Base-by-base conservation (phyloP, 176 grass and related monocot species). In the Oryza brachyantha region DNA sequence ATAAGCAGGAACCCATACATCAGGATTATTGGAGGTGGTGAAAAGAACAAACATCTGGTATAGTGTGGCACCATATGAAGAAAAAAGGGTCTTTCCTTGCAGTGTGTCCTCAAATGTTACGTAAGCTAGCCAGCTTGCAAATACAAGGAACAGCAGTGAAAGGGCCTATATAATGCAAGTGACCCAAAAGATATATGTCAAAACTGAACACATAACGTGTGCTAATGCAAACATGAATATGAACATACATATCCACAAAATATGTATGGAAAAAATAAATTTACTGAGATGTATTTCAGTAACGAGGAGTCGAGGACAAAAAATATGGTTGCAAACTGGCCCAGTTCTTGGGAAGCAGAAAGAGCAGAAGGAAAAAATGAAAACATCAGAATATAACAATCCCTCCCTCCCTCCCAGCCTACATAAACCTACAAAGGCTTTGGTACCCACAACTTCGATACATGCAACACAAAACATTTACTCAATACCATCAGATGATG, bases 31-130 rank as follows among this genome's bases (percentile, higher is more conserved):
- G 59, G 95, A 94, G 52, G 95, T 98, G 67, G 95, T 98, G 80
- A 98, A 98, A 71, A 98, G 92, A 64, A 98, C 62, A 86, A 98
- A 98, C 95, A 98, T 98, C 63, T 98, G 95, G 73, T 98, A 98
- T 70, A 98, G 59, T 27, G 95, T 98, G 27, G 59, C 85, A 74
- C 92, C 83, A 12, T 90, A 98, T 55, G 95, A 98, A 38, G 76
- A 72, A 66, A 98, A 98, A 31, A 88, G 46, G 29, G 80, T 88
- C 85, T 88, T 90, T 70, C 95, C 95, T 81, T 98, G 87, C 73
- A 48, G 80, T 46, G 95, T 94, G 70, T 98, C 95, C 74, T 98
- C 95, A 87, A 94, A 98, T 78, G 78, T 94, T 55, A 98, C 90
- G 84, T 98, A 98, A 63, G 90, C 95, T 86, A 98, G 77, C 95